phyloP scores from a whole-genome alignment of 352 stramenopile species.

The Pythium chondricola region DNA sequence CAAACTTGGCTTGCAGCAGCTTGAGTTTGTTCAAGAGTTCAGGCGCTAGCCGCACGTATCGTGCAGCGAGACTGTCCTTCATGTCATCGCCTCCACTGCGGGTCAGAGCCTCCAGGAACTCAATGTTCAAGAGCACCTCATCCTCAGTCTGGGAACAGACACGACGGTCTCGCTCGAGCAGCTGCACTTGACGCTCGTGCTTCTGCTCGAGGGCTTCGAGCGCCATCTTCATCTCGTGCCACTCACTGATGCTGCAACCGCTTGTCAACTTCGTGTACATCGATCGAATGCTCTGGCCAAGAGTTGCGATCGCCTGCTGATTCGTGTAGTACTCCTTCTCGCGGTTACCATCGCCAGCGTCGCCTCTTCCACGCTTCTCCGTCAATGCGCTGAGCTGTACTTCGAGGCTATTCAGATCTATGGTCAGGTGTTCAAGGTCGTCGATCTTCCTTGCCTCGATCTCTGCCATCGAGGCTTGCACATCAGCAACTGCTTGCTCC shows the following conservation, averaged over 20 bases:
- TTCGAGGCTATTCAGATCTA: slow-evolving; percentile 21
- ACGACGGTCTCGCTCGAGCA: slow-evolving; percentile 23
- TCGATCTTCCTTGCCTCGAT: slow-evolving; percentile 11
- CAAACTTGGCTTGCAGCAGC: slow-evolving; percentile 33
- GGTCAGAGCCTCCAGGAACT: slow-evolving; percentile 57
- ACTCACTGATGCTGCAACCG: slow-evolving; percentile 54
- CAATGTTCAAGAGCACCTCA: slow-evolving; percentile 49
- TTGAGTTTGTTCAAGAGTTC: slow-evolving; percentile 40
- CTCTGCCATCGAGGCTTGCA: slow-evolving; percentile 8
- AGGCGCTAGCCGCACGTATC: slow-evolving; percentile 45
- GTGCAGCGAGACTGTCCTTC: slow-evolving; percentile 9
- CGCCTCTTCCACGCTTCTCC: background rate
- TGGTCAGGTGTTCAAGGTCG: slow-evolving; percentile 9
- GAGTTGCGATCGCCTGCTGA: slow-evolving; percentile 36
- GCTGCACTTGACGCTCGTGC: slow-evolving; percentile 26
- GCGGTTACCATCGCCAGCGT: background rate
- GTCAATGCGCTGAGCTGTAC: background rate
- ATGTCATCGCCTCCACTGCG: slow-evolving; percentile 9
- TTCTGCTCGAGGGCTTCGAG: slow-evolving; percentile 42
- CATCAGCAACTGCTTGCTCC: background rate
- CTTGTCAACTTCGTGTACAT: slow-evolving; percentile 47
- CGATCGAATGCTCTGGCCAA: slow-evolving; percentile 39
- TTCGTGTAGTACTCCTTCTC: slow-evolving; percentile 39
- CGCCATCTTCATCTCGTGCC: slow-evolving; percentile 40
- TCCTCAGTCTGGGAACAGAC: slow-evolving; percentile 26